Conservation (phyloP, 805 yeast genomes). For the Teunomyces cretensis region DNA sequence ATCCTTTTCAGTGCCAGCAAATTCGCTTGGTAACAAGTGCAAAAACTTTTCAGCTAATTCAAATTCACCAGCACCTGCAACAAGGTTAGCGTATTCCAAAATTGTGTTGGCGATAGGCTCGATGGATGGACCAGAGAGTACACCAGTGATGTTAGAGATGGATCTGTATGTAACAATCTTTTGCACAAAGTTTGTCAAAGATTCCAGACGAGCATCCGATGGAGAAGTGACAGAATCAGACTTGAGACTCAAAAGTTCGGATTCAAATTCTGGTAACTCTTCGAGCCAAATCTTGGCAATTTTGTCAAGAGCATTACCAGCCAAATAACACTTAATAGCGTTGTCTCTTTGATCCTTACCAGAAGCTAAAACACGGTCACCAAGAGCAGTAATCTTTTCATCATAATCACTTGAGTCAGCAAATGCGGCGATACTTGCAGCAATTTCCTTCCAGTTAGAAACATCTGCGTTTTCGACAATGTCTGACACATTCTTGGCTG, state of each 20-base stretch:
- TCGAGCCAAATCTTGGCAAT: slow-evolving; percentile 80
- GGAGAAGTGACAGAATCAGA: slow-evolving; percentile 49
- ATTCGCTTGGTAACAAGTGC: slow-evolving; percentile 67
- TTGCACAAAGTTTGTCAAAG: slow-evolving; percentile 79
- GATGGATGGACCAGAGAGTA: slow-evolving; percentile 42
- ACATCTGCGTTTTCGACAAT: slow-evolving; percentile 77
- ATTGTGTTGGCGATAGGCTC: slow-evolving; percentile 58
- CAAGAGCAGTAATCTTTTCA: slow-evolving; percentile 60
- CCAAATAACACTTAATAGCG: slow-evolving; percentile 75
- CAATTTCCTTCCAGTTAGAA: slow-evolving; percentile 78
- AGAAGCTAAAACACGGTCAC: slow-evolving; percentile 63
- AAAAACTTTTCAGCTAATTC: slow-evolving; percentile 76
- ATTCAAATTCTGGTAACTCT: slow-evolving; percentile 54
- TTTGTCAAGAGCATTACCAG: slow-evolving; percentile 78
- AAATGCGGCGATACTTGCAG: slow-evolving; percentile 65
- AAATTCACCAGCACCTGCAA: slow-evolving; percentile 80
- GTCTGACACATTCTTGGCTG: slow-evolving; percentile 59
- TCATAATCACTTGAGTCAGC: slow-evolving; percentile 51
- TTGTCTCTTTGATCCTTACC: slow-evolving; percentile 53
- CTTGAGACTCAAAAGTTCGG: slow-evolving; percentile 45
- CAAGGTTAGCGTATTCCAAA: slow-evolving; percentile 77
- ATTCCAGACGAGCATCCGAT: slow-evolving; percentile 79
- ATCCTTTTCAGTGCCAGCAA: slow-evolving; percentile 73
- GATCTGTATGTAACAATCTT: slow-evolving; percentile 76
- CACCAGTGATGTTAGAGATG: slow-evolving; percentile 37